Conservation (phyloP, 768 basidiomycete species). For the Chalciporus pseudorubinellus region DNA sequence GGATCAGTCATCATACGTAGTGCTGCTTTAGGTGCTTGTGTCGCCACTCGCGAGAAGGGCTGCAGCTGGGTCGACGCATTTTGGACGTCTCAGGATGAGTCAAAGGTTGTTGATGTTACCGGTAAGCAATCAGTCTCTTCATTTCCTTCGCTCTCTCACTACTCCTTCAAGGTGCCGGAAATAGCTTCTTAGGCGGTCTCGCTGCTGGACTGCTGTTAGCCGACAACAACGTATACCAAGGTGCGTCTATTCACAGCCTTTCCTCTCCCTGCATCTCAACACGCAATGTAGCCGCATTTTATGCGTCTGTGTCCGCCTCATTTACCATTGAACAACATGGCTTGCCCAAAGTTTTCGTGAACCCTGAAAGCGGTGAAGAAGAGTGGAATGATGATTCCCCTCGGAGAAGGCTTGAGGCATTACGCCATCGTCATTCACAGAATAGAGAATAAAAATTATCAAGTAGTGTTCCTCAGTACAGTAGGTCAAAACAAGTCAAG, state of each 20-base stretch:
- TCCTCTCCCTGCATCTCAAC: conserved; percentile 13
- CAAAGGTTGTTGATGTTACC: conserved; percentile 76
- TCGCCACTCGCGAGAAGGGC: conserved; percentile 42
- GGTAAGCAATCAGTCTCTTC: conserved; percentile 39
- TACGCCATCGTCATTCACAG: conserved; percentile 43
- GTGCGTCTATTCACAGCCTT: conserved; percentile 39
- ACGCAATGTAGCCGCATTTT: conserved; percentile 53
- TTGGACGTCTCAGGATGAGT: conserved; percentile 49
- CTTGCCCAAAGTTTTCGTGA: conserved; percentile 51
- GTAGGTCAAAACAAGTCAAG: conserved; percentile 15
- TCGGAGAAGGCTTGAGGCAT: conserved; percentile 49
- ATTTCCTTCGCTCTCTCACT: neutral
- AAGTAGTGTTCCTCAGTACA: conserved; percentile 26
- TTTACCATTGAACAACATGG: conserved; percentile 82
- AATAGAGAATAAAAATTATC: conserved; percentile 33
- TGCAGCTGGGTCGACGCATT: conserved; percentile 73
- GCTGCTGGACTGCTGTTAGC: conserved; percentile 65
- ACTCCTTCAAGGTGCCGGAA: conserved; percentile 70
- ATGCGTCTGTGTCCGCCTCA: conserved; percentile 79
- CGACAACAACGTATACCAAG: conserved; percentile 60
- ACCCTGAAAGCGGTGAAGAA: conserved; percentile 27
- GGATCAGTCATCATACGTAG: conserved; percentile 75
- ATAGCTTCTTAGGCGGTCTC: conserved; percentile 83
- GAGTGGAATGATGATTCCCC: conserved; percentile 77
- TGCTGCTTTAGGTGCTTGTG: conserved; percentile 69